Percentiles rank a stretch among this genome's conserved stretches.
Evolutionary conservation across 2,329 filamentous ascomycete species (phyloP).

Genomic region (Colletotrichum incanum): DNA sequence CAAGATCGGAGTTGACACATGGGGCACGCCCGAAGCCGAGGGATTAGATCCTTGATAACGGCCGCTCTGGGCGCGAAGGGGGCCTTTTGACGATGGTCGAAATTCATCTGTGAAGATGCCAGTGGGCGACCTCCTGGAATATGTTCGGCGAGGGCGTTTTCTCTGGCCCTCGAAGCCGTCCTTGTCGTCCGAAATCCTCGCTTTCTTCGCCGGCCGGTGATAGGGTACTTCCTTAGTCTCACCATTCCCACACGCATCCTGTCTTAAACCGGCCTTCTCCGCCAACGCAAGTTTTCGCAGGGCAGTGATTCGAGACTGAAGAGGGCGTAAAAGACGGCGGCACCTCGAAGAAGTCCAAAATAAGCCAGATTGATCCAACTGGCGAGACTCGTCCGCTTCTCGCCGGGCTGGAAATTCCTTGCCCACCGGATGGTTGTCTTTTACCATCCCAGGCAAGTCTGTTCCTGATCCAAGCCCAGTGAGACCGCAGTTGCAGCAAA

Average conservation of each 20-base stretch:
- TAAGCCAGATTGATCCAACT: background rate
- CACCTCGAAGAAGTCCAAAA: constrained; percentile 65
- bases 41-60: background rate
- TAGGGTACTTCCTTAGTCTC: background rate
- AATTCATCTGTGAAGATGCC: background rate
- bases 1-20: constrained; percentile 35
- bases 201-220: constrained; percentile 14
- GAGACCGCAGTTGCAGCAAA: background rate
- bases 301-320: constrained; percentile 60
- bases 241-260: background rate
- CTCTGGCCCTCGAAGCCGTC: constrained; percentile 29
- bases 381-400: background rate
- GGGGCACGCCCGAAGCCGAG: constrained; percentile 9
- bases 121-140: constrained; percentile 30
- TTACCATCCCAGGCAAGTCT: background rate
- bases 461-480: background rate
- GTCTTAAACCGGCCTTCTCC: constrained; percentile 13
- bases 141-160: constrained; percentile 45
- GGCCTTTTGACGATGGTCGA: background rate
- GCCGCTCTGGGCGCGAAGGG: background rate
- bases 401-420: background rate
- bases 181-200: constrained; percentile 8
- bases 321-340: constrained; percentile 62
- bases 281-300: constrained; percentile 55
- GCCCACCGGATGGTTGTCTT: background rate